Base-by-base conservation (phyloP, 768 basidiomycete species). In the Panellus pusillus region DNA sequence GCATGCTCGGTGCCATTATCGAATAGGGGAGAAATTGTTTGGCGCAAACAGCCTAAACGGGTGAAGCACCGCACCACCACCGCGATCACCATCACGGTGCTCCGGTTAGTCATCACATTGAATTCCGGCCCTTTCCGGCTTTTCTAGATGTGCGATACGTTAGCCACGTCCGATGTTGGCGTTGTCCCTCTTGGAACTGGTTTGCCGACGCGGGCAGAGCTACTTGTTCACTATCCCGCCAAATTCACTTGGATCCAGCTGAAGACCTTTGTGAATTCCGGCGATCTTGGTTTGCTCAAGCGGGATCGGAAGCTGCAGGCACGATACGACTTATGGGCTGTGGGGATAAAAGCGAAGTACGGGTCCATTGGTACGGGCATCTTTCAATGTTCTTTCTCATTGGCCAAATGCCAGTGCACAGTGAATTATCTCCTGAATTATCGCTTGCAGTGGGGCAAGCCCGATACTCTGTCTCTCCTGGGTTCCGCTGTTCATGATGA, bases 281-380 rank as follows among this genome's bases (percentile, higher is more conserved):
- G 89, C 37, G 89, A 93, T 64, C 80, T 94, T 41, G 89, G 89
- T 2, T 74, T 91, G 35, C 74, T 93, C 46, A 91, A 89, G 65
- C 83, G 91, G 17, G 83, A 93, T 63, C 81, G 70, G 58, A 73
- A 69, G 47, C 77, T 94, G 32, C 91, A 94, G 68, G 60, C 70
- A 43, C 73, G 89, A 44, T 93, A 93, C 60, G 61, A 81, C 36
- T 66, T 68, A 14, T 91, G 87, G 87, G 65, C 70, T 9, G 65
- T 65, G 18, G 81, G 71, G 1, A 79, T 90, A 55, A 79, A 72
- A 61, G 70, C 68, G 37, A 63, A 83, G 60, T 78, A 89, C 66
- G 90, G 91, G 17, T 83, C 85, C 20, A 69, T 83, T 29, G 80
- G 91, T 89, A 62, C 47, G 81, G 51, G 13, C 15, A 19, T 43